Conservation (phyloP, 2,329 filamentous ascomycete genomes). For the Epichloe bromicola region DNA sequence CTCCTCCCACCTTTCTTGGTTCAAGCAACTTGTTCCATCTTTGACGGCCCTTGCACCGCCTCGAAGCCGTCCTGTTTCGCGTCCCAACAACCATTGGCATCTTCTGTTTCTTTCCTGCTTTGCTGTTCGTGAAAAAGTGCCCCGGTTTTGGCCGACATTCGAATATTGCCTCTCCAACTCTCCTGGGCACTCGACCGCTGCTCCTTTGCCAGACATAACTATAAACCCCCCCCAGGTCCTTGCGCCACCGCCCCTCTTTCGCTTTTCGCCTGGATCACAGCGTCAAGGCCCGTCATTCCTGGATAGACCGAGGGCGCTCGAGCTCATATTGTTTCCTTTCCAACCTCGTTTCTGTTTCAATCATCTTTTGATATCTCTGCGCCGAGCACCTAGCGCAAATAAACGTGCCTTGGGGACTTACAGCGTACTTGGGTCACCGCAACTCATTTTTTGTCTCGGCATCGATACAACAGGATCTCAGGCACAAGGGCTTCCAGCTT, state of each 20-base stretch:
- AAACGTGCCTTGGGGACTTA: not conserved
- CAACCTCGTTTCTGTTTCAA: not conserved
- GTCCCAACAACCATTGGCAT: not conserved
- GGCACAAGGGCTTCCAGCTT: not conserved
- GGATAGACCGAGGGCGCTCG: not conserved
- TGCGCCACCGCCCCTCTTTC: slow-evolving; percentile 5
- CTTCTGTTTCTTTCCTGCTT: not conserved
- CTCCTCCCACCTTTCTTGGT: not conserved
- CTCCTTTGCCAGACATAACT: slow-evolving; percentile 1
- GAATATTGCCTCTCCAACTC: not conserved
- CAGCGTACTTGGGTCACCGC: not conserved
- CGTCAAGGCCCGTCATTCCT: not conserved
- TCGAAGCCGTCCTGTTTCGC: not conserved
- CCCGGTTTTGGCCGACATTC: not conserved
- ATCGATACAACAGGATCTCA: not conserved
- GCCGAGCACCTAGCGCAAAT: not conserved
- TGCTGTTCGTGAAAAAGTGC: not conserved
- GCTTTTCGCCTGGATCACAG: slow-evolving; percentile 1
- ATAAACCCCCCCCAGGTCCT: slow-evolving; percentile 1
- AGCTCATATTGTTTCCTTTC: not conserved
- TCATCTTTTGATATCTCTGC: not conserved
- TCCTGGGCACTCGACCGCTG: not conserved
- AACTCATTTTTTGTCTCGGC: not conserved
- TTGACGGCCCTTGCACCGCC: not conserved
- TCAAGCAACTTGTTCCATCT: not conserved